Evolutionary conservation across 176 grass and related monocot genomes (phyloP).

Genomic region (Coix lacrymajobi): DNA sequence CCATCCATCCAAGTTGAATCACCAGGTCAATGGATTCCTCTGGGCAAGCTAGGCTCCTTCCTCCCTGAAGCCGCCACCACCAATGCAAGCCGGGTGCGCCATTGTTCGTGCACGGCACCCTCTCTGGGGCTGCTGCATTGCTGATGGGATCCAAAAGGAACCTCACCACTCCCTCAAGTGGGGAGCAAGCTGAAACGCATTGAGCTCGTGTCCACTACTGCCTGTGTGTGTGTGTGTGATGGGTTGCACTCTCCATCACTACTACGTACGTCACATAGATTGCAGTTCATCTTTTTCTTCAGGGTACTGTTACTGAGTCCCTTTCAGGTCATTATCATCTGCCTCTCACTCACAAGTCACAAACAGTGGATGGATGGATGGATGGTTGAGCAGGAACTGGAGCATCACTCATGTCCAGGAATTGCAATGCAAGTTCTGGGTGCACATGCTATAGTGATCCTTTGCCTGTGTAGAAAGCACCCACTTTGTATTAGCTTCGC

Average conservation of each 20-base stretch:
- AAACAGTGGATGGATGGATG: slow-evolving; percentile 23
- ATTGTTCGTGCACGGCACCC: not conserved
- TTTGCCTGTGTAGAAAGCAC: slow-evolving; percentile 17
- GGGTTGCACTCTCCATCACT: slow-evolving; percentile 15
- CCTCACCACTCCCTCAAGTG: slow-evolving; percentile 39
- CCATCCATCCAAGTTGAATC: slow-evolving; percentile 23
- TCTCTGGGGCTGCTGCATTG: not conserved
- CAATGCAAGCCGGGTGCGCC: not conserved
- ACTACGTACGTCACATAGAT: slow-evolving; percentile 30
- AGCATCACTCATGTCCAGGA: slow-evolving; percentile 32
- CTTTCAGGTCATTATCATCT: slow-evolving; percentile 15
- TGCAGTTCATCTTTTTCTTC: slow-evolving; percentile 30
- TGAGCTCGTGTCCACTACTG: slow-evolving; percentile 38
- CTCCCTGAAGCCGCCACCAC: not conserved
- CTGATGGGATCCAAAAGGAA: slow-evolving; percentile 22
- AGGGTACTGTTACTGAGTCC: slow-evolving; percentile 26
- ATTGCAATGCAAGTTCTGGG: slow-evolving; percentile 6
- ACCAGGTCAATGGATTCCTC: slow-evolving; percentile 24
- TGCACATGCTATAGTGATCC: not conserved
- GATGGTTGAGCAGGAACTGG: slow-evolving; percentile 28
- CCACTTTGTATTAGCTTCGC: not conserved
- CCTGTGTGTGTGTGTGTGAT: slow-evolving; percentile 2
- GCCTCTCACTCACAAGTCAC: slow-evolving; percentile 5
- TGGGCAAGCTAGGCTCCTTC: not conserved
- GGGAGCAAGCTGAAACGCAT: slow-evolving; percentile 50